These are phyloP conservation scores for Hygrocybe punicea DNA, from an alignment of 768 basidiomycete genomes.

Conservation along the genomic window DNA sequence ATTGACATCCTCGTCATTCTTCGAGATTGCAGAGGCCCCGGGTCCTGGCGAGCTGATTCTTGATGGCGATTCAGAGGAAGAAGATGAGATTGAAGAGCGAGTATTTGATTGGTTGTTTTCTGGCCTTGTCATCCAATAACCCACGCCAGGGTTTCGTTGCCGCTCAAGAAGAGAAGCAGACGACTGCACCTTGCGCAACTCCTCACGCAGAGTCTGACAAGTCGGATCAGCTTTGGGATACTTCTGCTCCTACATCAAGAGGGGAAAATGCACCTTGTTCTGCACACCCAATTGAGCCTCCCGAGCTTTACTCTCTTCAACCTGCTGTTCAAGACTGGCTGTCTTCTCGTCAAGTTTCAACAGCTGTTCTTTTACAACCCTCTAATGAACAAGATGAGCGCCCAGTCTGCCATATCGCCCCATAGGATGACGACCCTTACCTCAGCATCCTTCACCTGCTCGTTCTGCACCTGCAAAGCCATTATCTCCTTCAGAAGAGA, in stretches of 20 bases:
- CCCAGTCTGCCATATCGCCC: not conserved
- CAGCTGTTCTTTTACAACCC: slow-evolving; percentile 36
- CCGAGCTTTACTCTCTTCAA: slow-evolving; percentile 69
- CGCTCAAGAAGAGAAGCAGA: slow-evolving; percentile 86
- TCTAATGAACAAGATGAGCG: slow-evolving; percentile 22
- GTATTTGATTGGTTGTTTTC: slow-evolving; percentile 35
- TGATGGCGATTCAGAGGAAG: slow-evolving; percentile 33
- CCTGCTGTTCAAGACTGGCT: slow-evolving; percentile 54
- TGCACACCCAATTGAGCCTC: slow-evolving; percentile 67
- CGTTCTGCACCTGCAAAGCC: slow-evolving; percentile 52
- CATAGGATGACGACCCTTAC: slow-evolving; percentile 35
- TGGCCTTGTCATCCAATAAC: slow-evolving; percentile 75
- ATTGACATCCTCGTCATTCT: slow-evolving; percentile 87
- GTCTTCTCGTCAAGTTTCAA: slow-evolving; percentile 50
- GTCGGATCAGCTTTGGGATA: not conserved
- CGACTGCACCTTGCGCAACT: slow-evolving; percentile 91
- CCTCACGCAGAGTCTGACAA: slow-evolving; percentile 82
- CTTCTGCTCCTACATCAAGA: slow-evolving; percentile 3
- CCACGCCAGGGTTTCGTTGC: slow-evolving; percentile 89
- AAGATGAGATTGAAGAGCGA: slow-evolving; percentile 37
- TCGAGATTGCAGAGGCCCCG: slow-evolving; percentile 28
- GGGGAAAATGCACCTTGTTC: slow-evolving; percentile 61
- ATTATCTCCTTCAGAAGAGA: slow-evolving; percentile 49
- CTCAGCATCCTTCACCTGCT: slow-evolving; percentile 56
- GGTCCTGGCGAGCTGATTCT: slow-evolving; percentile 39